Evolutionary conservation across 371 early-diverging fungal genomes (phyloP), one percentile per base, ranked within the genome.

Genomic region (Rhizopus stolonifer): DNA sequence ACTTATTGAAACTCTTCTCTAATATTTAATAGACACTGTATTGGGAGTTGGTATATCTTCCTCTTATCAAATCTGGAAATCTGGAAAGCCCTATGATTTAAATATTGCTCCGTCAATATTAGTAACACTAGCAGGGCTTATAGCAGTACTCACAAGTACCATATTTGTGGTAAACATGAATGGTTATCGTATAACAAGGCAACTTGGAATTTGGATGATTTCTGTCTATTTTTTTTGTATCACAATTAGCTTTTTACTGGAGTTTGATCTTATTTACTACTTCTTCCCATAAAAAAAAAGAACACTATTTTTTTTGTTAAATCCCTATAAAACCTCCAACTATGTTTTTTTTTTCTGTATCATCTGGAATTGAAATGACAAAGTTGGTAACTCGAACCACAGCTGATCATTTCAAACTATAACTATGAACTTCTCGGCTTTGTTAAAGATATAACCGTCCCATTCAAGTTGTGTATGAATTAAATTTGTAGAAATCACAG

Each of bases 11-110:
- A 9, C 15, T 54, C 29, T 22, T 11, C 15, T 9, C 34, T 21
- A 4, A 10, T 43, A 8, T 19, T 24, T n/a, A 22, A 5, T 55
- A 85, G 85, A 89, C 52, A 77, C 90, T 62, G 74, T 91, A n/a
- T 72, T 91, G 4, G 90, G 91, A 5, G 74, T 91, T 10, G 91
- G 91, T 13, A 61, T 87, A 2, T 83, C 87, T 29, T 83, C 85
- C 7, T 60, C 75, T 1, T 84, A 80, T 60, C 70, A 80, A 32
- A 69, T 68, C 1, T 61, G 73, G 58, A 68, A 61, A 46, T 66
- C 72, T 6, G 73, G 71, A 11, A 43, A 51, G 11, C 62, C 66
- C 15, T 79, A 79, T 31, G 40, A 64, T 6, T 50, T 87, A n/a
- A 65, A 70, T 17, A 63, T 84, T 26, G 73, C 78, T 4, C 79